A percentile compares a stretch with the other conserved stretches of the same genome.
Conservation (phyloP, 305 asterid species). For the Fraxinus albicans region DNA sequence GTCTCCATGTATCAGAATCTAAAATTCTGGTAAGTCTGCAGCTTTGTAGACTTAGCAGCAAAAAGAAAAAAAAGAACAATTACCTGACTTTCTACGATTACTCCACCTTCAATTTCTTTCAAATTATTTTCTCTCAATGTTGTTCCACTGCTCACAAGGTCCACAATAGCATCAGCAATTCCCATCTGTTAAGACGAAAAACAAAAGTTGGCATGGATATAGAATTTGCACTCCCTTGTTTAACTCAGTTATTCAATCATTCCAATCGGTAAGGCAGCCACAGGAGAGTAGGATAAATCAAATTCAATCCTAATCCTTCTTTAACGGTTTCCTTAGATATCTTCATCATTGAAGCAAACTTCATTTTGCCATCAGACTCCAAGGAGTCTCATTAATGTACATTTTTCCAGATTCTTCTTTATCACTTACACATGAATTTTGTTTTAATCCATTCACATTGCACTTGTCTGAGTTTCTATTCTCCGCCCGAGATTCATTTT, state of each 20-base stretch:
- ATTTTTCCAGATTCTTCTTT: conserved; percentile 11
- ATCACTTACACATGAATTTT: background rate
- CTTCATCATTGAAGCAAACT: background rate
- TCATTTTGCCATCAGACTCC: background rate
- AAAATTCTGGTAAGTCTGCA: background rate
- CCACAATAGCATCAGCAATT: conserved; percentile 97
- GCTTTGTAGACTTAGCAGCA: background rate
- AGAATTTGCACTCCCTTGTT: background rate
- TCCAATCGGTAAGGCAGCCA: background rate
- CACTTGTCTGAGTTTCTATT: background rate
- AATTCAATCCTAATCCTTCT: background rate
- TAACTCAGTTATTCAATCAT: background rate
- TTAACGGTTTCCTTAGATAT: background rate
- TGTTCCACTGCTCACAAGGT: conserved; percentile 98
- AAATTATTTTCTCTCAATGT: conserved; percentile 87
- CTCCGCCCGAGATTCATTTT: background rate
- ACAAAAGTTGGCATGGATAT: conserved; percentile 8
- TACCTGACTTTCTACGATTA: conserved; percentile 93
- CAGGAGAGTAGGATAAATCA: background rate
- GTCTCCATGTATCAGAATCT: conserved; percentile 9
- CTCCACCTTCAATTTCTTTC: conserved; percentile 94
- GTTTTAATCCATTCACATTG: background rate
- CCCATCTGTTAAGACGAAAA: conserved; percentile 68
- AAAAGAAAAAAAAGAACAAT: conserved; percentile 3
- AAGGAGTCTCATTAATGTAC: background rate